Evolutionary conservation across 805 yeast species (phyloP).

Genomic region (Suhomyces xylopsoci): DNA sequence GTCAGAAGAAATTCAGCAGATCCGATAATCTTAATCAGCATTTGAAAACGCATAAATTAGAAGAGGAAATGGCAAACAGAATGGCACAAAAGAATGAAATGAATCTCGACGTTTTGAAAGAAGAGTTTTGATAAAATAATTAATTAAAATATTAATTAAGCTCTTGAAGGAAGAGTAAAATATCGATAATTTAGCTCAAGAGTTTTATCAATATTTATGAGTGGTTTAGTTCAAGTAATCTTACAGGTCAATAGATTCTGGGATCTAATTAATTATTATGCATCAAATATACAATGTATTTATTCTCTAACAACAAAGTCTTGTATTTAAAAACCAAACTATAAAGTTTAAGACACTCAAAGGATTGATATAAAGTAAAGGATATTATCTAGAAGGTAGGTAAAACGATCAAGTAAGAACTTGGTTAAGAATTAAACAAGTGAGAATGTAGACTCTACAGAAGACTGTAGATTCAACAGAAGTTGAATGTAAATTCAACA

Average conservation of each 20-base stretch:
- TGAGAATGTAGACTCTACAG: not conserved
- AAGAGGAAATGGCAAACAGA: slow-evolving; percentile 6
- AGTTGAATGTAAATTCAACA: too few relatives aligned
- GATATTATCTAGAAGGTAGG: not conserved
- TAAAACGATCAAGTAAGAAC: not conserved
- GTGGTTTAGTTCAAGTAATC: not conserved
- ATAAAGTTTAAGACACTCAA: not conserved
- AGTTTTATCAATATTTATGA: not conserved
- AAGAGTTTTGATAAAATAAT: not conserved
- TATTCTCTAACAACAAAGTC: not conserved
- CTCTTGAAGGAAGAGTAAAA: too few relatives aligned
- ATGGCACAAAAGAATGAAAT: not conserved
- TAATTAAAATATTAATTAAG: too few relatives aligned
- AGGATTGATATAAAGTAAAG: not conserved
- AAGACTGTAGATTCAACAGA: too few relatives aligned
- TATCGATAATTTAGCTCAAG: too few relatives aligned
- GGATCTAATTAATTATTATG: not conserved
- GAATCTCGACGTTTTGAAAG: not conserved
- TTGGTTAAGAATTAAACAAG: not conserved
- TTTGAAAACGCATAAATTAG: slow-evolving; percentile 50
- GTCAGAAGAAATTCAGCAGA: slow-evolving; percentile 63
- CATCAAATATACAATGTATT: not conserved
- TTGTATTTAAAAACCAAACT: not conserved
- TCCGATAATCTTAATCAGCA: slow-evolving; percentile 68
- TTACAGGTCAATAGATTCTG: not conserved